phyloP scores from a whole-genome alignment of 1,284 basidiomycete species.

The Cerioporus squamosus region DNA sequence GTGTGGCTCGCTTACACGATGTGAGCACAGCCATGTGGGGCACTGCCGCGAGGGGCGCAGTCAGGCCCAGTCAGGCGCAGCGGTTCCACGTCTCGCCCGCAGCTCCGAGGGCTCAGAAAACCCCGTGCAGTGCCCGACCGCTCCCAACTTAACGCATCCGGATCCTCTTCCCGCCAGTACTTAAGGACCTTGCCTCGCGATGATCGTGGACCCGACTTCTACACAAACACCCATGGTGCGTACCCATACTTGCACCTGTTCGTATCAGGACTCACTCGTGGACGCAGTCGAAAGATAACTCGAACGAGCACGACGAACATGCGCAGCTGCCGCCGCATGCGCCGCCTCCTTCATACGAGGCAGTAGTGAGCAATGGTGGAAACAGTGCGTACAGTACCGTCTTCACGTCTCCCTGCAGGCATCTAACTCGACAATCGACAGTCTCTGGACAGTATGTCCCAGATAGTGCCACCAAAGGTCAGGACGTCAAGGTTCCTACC shows the following conservation, averaged over 20 bases:
- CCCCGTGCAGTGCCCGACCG: conserved; percentile 3
- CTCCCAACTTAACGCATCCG: neutral
- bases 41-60: conserved; percentile 4
- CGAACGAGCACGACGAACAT: conserved; percentile 7
- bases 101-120: conserved; percentile 16
- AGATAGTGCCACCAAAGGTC: conserved; percentile 22
- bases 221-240: conserved; percentile 30
- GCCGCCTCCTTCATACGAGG: conserved; percentile 30
- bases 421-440: neutral
- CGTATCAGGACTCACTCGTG: neutral
- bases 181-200: conserved; percentile 21
- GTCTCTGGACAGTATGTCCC: conserved; percentile 30
- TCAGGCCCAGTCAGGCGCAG: too few relatives aligned
- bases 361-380: conserved; percentile 14
- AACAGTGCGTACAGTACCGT: conserved; percentile 12
- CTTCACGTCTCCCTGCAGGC: neutral
- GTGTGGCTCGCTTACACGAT: neutral
- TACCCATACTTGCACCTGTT: neutral
- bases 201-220: conserved; percentile 26
- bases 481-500: conserved; percentile 32
- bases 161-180: conserved; percentile 7
- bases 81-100: conserved; percentile 6
- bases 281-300: conserved; percentile 13
- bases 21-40: neutral
- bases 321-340: conserved; percentile 19